Evolutionary conservation across 371 early-diverging fungal species (phyloP).

Genomic region (Rhizopus arrhizus): DNA sequence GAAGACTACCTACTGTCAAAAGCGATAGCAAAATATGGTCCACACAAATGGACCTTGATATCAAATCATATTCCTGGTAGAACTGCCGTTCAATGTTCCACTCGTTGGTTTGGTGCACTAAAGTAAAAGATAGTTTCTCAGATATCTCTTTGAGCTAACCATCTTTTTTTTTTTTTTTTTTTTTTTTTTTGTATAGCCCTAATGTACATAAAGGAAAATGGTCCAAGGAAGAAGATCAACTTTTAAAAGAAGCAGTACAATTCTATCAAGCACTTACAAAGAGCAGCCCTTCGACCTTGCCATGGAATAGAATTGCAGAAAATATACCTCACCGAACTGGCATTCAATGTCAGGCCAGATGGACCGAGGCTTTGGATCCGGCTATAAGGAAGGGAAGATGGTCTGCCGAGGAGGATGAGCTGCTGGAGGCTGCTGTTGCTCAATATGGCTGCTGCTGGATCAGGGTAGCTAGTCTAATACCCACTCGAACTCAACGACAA

Average conservation of each 20-base stretch:
- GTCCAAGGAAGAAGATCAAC: constrained; percentile 19
- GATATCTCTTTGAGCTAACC: background rate
- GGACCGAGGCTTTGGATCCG: constrained; percentile 65
- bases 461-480: constrained; percentile 53
- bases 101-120: constrained; percentile 42
- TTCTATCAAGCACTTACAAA: constrained; percentile 1
- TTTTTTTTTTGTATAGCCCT: constrained; percentile 11
- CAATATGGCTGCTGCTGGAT: constrained; percentile 59
- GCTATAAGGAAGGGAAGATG: constrained; percentile 57
- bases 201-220: constrained; percentile 26
- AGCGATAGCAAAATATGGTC: constrained; percentile 33
- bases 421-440: constrained; percentile 38
- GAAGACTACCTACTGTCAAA: constrained; percentile 26
- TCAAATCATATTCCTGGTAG: constrained; percentile 48
- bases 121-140: background rate
- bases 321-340: constrained; percentile 42
- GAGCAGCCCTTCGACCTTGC: constrained; percentile 10
- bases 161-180: background rate
- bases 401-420: constrained; percentile 53
- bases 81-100: constrained; percentile 58
- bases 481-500: constrained; percentile 63
- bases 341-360: constrained; percentile 65
- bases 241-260: constrained; percentile 7
- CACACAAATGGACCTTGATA: constrained; percentile 51
- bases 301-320: constrained; percentile 27